Conservation (phyloP, 768 basidiomycete genomes). For the Suillus paluster region DNA sequence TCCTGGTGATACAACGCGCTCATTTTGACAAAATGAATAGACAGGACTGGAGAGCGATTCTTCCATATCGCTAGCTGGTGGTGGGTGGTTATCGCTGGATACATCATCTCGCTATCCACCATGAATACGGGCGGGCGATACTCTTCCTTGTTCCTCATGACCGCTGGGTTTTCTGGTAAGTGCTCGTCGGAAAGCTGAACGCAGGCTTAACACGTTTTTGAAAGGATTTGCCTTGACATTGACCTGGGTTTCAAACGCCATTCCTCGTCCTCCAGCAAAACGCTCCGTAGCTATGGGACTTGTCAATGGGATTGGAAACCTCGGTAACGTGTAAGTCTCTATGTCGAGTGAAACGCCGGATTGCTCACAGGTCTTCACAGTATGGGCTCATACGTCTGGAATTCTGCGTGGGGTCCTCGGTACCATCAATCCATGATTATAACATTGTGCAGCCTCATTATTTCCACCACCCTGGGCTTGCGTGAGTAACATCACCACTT, state of each 20-base stretch:
- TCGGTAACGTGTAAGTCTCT: slow-evolving; percentile 56
- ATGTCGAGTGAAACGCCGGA: neutral
- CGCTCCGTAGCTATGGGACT: slow-evolving; percentile 61
- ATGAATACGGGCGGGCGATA: slow-evolving; percentile 56
- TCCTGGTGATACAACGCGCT: neutral
- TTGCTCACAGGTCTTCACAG: slow-evolving; percentile 32
- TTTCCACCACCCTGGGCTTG: slow-evolving; percentile 37
- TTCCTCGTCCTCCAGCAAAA: slow-evolving; percentile 61
- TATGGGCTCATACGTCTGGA: slow-evolving; percentile 67
- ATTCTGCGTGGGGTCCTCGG: slow-evolving; percentile 58
- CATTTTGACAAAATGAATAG: slow-evolving; percentile 29
- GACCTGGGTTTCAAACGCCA: slow-evolving; percentile 65
- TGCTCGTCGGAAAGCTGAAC: neutral
- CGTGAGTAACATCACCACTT: slow-evolving; percentile 26
- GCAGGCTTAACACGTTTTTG: neutral
- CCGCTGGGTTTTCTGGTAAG: slow-evolving; percentile 50
- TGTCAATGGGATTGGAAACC: slow-evolving; percentile 62
- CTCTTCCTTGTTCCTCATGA: slow-evolving; percentile 68
- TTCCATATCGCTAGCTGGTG: slow-evolving; percentile 61
- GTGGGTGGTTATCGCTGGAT: slow-evolving; percentile 65
- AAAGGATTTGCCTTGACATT: slow-evolving; percentile 49
- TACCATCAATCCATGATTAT: slow-evolving; percentile 70
- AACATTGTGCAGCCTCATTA: slow-evolving; percentile 37
- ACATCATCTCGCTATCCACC: slow-evolving; percentile 60
- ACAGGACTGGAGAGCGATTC: slow-evolving; percentile 67